Base-by-base conservation (phyloP, 345 rosid genomes). In the Jatropha curcas region DNA sequence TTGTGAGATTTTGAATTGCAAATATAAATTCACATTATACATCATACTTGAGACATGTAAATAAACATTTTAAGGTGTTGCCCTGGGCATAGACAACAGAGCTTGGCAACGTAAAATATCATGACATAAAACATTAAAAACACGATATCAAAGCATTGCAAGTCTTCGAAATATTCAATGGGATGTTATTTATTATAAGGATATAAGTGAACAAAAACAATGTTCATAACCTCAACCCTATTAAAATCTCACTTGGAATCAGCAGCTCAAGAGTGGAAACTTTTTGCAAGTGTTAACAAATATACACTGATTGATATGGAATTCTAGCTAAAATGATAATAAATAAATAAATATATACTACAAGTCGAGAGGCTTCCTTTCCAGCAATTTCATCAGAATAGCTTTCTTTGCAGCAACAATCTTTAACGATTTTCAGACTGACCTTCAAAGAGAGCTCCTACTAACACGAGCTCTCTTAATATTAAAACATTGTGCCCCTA, bases 401-500 rank as follows among this genome's bases (percentile, higher is more conserved):
- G 68, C 77, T 65, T 51, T 41, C 51, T 67, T 69, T 67, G 64
- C 69, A 20, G 22, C 33, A 30, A 65, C 24, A 50, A 28, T 27
- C 58, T n/a, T 63, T 48, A 70, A 80, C 57, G 61, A 46, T 68
- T 77, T 64, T 75, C 59, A 71, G 7, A 71, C 67, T 73, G 57
- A 68, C 72, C 67, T 78, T 57, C 10, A 57, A 75, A n/a, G 53
- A 72, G 57, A 74, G 55, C 65, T 69, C 43, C 34, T 35, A 61
- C 67, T 65, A 52, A 57, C 46, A 65, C 61, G 30, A 55, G 13
- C 51, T 67, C 51, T 46, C 39, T 20, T 4, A 35, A 46, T 30
- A 45, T 37, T 14, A 24, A 7, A n/a, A 13, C 5, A 50, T 31
- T 31, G 25, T 43, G 5, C 53, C 66, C 41, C 53, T 28, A 45